These are phyloP conservation scores for Podila minutissima DNA, from an alignment of 192 early-diverging fungal genomes.

Conservation along the genomic window DNA sequence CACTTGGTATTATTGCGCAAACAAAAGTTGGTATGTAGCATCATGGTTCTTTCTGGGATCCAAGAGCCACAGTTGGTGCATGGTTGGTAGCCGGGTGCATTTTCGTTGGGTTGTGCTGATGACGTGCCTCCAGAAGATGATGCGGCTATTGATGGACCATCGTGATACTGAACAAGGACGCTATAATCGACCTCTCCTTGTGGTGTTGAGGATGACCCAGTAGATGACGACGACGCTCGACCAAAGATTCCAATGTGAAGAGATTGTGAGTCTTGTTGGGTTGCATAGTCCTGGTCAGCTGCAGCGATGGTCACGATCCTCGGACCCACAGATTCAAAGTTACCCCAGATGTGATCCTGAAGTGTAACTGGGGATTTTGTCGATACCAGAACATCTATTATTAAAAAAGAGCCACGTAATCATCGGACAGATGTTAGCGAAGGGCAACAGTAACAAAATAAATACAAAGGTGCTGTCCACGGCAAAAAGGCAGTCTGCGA, in stretches of 20 bases:
- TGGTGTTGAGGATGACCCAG: conserved; percentile 6
- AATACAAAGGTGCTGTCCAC: not conserved
- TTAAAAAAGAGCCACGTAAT: not conserved
- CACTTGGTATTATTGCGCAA: conserved; percentile 82
- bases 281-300: conserved; percentile 47
- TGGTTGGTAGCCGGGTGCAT: conserved; percentile 41
- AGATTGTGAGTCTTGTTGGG: conserved; percentile 16
- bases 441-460: no score
- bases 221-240: conserved; percentile 6
- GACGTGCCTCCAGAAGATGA: not conserved
- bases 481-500: not conserved
- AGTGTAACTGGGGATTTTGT: conserved; percentile 41
- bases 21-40: conserved; percentile 84
- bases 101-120: conserved; percentile 12
- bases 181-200: conserved; percentile 1
- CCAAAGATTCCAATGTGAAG: conserved; percentile 58
- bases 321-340: conserved; percentile 44
- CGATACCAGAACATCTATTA: conserved; percentile 55
- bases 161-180: conserved; percentile 17
- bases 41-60: conserved; percentile 67
- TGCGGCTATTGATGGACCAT: conserved; percentile 16
- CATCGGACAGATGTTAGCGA: no score
- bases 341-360: conserved; percentile 57
- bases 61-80: conserved; percentile 80
- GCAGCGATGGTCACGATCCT: conserved; percentile 44